Base-by-base conservation (phyloP, 805 yeast genomes). In the Starmerella sirachaensis region DNA sequence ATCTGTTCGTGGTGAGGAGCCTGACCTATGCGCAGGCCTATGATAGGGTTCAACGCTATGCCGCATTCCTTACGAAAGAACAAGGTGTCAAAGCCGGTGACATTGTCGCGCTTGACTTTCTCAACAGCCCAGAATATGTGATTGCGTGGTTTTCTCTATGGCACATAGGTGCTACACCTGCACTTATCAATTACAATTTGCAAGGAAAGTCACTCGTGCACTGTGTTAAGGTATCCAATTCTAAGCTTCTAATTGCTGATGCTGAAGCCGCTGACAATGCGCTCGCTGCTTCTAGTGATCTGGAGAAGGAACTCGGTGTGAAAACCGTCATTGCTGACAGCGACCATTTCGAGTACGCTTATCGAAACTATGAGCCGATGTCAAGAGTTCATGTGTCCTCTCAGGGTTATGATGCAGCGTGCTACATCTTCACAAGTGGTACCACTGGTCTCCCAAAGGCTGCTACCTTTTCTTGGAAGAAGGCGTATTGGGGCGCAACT, bases 401-500 rank as follows among this genome's bases (percentile, higher is more conserved):
- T 35, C 58, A 64, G 10, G 78, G 77, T 54, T 70, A 65, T 47
- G 70, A 73, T 38, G 70, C 88, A 4, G 76, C 80, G 16, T 69
- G 77, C 47, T 67, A 82, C 47, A 82, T 86, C 35, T 86, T 78
- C 58, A 86, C 97, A 0, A 81, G 94, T 0, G 97, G 97, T 27
- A 88, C 96, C 6, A 83, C 96, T 0, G 96, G 96, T 0, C 62
- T 86, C 44, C 96, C 97, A 12, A 86, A 86, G 58, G 80, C 95
- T 5, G 96, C 94, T 2, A 78, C 81, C 39, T 76, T 86, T 76
- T 77, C 91, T 4, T 85, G 95, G 95, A 69, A 84, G 51, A 86
- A 85, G 58, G 70, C 80, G 6, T 70, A 68, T 32, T 64, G 79
- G 63, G 94, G 93, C 1, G 62, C 83, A 1, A 59, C 67, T 2